These are phyloP conservation scores for Cocos nucifera DNA, from an alignment of 176 grass and related monocot genomes.

Conservation along the genomic window DNA sequence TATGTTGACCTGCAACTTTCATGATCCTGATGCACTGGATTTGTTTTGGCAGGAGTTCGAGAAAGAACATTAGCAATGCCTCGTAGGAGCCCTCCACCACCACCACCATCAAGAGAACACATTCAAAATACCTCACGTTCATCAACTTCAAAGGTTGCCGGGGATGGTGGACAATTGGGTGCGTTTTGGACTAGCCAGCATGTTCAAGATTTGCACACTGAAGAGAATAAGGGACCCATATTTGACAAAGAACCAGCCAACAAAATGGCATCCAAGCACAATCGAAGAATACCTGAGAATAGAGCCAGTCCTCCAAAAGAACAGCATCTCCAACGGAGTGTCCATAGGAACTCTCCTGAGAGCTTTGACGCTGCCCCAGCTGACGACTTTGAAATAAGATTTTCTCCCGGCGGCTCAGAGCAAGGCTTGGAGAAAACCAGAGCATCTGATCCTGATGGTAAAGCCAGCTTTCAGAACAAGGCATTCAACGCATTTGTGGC, in stretches of 20 bases:
- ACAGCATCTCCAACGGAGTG: slow-evolving; percentile 23
- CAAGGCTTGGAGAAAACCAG: slow-evolving; percentile 31
- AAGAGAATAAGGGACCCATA: slow-evolving; percentile 30
- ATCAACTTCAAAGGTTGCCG: slow-evolving; percentile 8
- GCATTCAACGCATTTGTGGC: slow-evolving; percentile 47
- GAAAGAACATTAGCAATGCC: slow-evolving; percentile 49
- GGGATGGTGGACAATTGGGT: slow-evolving; percentile 41
- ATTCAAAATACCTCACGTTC: slow-evolving; percentile 19
- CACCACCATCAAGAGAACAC: slow-evolving; percentile 48
- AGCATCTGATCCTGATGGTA: slow-evolving; percentile 21
- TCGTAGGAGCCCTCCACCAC: slow-evolving; percentile 56
- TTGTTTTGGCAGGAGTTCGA: slow-evolving; percentile 28
- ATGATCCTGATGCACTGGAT: background rate
- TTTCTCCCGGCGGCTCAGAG: slow-evolving; percentile 29
- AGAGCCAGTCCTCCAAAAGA: slow-evolving; percentile 23
- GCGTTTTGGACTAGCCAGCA: slow-evolving; percentile 69
- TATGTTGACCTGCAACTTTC: too few species aligned
- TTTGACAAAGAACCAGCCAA: slow-evolving; percentile 48
- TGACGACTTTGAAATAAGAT: slow-evolving; percentile 25
- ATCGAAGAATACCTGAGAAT: slow-evolving; percentile 24
- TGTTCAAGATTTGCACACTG: slow-evolving; percentile 30
- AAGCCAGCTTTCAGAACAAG: slow-evolving; percentile 28
- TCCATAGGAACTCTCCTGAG: slow-evolving; percentile 14
- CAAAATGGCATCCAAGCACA: slow-evolving; percentile 31
- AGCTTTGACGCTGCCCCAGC: slow-evolving; percentile 19